Evolutionary conservation across 1,284 basidiomycete genomes (phyloP).

Genomic region (Microbotryum saponariae): DNA sequence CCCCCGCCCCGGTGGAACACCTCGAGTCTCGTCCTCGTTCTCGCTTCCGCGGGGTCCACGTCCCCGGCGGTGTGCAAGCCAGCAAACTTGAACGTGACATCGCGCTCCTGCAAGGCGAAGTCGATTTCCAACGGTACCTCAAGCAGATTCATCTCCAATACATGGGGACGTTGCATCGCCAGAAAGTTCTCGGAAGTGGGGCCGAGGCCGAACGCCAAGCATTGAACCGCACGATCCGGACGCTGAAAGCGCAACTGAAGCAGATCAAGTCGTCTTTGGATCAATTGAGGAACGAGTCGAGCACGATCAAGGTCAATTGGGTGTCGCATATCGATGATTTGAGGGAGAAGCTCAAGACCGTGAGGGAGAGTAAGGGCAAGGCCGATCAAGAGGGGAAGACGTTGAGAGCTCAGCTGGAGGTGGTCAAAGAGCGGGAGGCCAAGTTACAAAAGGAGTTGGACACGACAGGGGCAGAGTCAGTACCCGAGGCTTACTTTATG

Average conservation of each 20-base stretch:
- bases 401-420: constrained; percentile 57
- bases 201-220: constrained; percentile 68
- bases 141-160: constrained; percentile 67
- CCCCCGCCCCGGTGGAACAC: no score
- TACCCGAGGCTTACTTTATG: constrained; percentile 40
- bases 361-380: constrained; percentile 59
- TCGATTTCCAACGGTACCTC: constrained; percentile 72
- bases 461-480: constrained; percentile 49
- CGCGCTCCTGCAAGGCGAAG: constrained; percentile 61
- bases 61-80: constrained; percentile 59
- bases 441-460: constrained; percentile 60
- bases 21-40: no score
- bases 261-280: constrained; percentile 21
- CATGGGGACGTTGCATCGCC: constrained; percentile 65
- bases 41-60: neutral
- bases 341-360: constrained; percentile 56
- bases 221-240: constrained; percentile 25
- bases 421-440: constrained; percentile 54
- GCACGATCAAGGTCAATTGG: constrained; percentile 29
- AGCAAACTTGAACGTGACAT: constrained; percentile 63
- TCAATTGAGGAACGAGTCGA: constrained; percentile 20
- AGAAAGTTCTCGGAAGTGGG: constrained; percentile 59
- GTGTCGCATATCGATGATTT: constrained; percentile 28
- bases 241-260: constrained; percentile 19
- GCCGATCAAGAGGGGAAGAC: constrained; percentile 57